Percentiles rank a stretch among this genome's conserved stretches.
Conservation (phyloP, 2,329 filamentous ascomycete genomes). For the Trichoderma polysporum region DNA sequence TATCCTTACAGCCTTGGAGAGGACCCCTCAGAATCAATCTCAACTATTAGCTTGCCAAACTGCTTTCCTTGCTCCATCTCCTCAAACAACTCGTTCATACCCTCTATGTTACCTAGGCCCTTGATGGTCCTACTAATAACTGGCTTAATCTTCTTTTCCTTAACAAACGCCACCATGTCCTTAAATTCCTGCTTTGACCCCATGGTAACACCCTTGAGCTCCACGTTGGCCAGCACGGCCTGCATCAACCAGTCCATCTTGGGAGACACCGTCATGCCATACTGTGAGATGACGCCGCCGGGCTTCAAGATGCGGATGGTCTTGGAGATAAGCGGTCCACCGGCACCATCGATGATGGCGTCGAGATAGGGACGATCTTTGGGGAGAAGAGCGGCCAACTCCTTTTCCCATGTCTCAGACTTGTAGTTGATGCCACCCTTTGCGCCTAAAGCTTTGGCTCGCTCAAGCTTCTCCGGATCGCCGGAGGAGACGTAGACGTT, state of each 20-base stretch:
- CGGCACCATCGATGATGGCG: slow-evolving; percentile 86
- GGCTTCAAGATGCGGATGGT: slow-evolving; percentile 68
- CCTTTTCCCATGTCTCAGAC: slow-evolving; percentile 76
- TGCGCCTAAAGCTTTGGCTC: slow-evolving; percentile 71
- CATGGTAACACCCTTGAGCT: slow-evolving; percentile 86
- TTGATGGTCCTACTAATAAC: slow-evolving; percentile 73
- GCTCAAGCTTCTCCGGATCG: slow-evolving; percentile 70
- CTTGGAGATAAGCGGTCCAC: slow-evolving; percentile 76
- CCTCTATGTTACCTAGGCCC: slow-evolving; percentile 72
- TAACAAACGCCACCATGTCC: slow-evolving; percentile 87
- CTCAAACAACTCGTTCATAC: slow-evolving; percentile 78
- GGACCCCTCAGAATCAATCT: slow-evolving; percentile 49
- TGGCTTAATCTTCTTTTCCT: slow-evolving; percentile 68
- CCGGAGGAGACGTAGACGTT: slow-evolving; percentile 82
- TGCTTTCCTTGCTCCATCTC: slow-evolving; percentile 84
- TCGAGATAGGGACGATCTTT: slow-evolving; percentile 69
- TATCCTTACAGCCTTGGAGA: slow-evolving; percentile 42
- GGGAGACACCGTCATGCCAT: slow-evolving; percentile 87
- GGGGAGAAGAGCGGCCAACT: slow-evolving; percentile 63
- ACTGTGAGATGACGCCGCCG: slow-evolving; percentile 80
- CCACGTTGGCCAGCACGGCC: slow-evolving; percentile 83
- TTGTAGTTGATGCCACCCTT: slow-evolving; percentile 81
- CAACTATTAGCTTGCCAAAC: slow-evolving; percentile 89
- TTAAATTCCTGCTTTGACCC: slow-evolving; percentile 83
- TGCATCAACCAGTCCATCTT: slow-evolving; percentile 85